Conservation (phyloP, 768 basidiomycete genomes). For the Kwoniella mangroviensis region DNA sequence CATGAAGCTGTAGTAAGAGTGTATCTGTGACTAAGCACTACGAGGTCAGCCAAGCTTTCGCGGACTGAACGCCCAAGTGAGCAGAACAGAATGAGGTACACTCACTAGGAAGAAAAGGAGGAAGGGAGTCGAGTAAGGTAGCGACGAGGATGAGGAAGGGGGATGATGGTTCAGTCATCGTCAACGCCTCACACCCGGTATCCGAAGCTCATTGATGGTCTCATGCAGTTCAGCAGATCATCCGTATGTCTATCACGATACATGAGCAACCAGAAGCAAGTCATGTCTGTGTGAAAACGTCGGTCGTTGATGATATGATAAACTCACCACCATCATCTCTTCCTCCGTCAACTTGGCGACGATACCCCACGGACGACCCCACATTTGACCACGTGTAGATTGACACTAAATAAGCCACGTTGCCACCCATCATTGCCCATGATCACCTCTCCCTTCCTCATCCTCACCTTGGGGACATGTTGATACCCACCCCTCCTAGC, state of each 20-base stretch:
- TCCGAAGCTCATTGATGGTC: no score
- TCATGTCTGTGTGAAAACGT: neutral
- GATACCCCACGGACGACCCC: constrained; percentile 10
- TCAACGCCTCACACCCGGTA: neutral
- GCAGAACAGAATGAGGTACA: neutral
- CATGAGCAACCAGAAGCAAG: neutral
- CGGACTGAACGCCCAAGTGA: neutral
- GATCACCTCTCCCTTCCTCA: neutral
- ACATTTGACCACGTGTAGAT: constrained; percentile 6
- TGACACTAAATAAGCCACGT: constrained; percentile 6
- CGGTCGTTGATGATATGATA: neutral
- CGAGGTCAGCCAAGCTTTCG: neutral
- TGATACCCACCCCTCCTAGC: no score
- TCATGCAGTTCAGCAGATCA: no score
- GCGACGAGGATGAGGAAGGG: constrained; percentile 35
- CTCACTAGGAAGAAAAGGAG: constrained; percentile 30
- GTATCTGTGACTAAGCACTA: constrained; percentile 30
- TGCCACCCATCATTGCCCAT: neutral
- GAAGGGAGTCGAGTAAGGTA: constrained; percentile 37
- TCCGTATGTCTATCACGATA: neutral
- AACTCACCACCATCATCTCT: constrained; percentile 5
- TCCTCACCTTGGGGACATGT: no score
- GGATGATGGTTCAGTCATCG: constrained; percentile 6
- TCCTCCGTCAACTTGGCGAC: neutral
- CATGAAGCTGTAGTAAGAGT: constrained; percentile 43